Base-by-base conservation (phyloP, 805 yeast genomes). In the Lipomyces kockii region DNA sequence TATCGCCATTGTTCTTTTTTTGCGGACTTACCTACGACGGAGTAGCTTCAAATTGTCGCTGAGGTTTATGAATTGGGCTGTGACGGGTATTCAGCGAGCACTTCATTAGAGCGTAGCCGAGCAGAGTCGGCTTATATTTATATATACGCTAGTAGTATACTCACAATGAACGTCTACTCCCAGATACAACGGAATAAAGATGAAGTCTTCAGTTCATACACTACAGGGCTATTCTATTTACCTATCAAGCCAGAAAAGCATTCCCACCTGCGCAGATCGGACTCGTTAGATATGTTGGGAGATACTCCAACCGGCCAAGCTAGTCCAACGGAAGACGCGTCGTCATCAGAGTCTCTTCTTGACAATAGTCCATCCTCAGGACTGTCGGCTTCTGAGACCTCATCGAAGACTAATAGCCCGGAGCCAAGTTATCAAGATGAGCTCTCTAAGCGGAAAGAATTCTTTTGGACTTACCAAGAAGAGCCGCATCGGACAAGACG, bases 401-500 rank as follows among this genome's bases (percentile, higher is more conserved):
- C 53, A 27, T 32, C 32, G 53, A 17, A 27, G 46, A 8, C 49
- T 20, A 11, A 49, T 27, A 9, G 65, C 37, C 49, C 46, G 27
- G 32, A 39, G 14, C n/a, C 56, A 17, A 22, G 22, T n/a, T 43
- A 6, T n/a, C 27, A 37, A 14, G 67, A 58, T 11, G 64, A 58
- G 14, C 63, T 58, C 20, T 65, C 60, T n/a, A 53, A 60, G 52
- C 58, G 17, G 20, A 37, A 59, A 17, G 92, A 90, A 70, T 92
- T 89, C 78, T 90, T 88, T 80, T 90, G 97, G 94, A 92, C 97
- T 0, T 84, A 85, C 62, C 89, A 86, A 64, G 84, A 84, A 60
- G 97, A 92, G 76, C 97, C 97, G 2, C 97, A 92, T 75, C 85
- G 88, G 2, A 74, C 83, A 2, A 81, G 97, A 69, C 83, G 97